Conservation (phyloP, 352 stramenopile species). For the Phytophthora cactorum region DNA sequence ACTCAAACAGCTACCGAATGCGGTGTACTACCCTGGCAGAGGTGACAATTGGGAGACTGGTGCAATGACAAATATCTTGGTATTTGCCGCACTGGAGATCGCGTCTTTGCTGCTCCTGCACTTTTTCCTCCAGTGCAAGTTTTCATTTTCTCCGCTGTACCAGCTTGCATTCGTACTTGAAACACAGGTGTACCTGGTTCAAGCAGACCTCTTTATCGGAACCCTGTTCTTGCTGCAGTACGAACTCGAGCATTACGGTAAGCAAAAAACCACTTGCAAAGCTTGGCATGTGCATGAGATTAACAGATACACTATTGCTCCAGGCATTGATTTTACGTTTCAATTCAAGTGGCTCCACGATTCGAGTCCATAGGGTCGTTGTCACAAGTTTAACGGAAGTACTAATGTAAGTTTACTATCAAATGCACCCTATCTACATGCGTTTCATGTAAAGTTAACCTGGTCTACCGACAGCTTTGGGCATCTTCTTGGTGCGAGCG, state of each 20-base stretch:
- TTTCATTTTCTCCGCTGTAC: conserved; percentile 14
- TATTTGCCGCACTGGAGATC: conserved; percentile 2
- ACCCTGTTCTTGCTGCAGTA: conserved; percentile 24
- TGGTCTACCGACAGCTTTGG: conserved; percentile 79
- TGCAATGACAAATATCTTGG: conserved; percentile 1
- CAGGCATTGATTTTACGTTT: conserved; percentile 41
- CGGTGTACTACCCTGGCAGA: conserved; percentile 26
- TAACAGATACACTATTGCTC: no score
- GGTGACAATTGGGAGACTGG: neutral
- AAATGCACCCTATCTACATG: neutral
- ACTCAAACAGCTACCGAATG: conserved; percentile 40
- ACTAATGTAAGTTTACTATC: no score
- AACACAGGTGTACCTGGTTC: conserved; percentile 21
- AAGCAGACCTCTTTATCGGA: conserved; percentile 15
- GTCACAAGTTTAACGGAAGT: no score
- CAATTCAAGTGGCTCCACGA: conserved; percentile 30
- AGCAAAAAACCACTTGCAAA: neutral
- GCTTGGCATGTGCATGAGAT: no score
- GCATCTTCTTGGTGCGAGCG: conserved; percentile 96
- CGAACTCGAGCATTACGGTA: conserved; percentile 27
- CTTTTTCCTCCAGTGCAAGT: conserved; percentile 5
- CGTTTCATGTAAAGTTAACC: conserved; percentile 22
- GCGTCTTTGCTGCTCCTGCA: neutral
- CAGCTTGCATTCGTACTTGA: conserved; percentile 13
- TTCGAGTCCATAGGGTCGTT: neutral